Evolutionary conservation across 352 stramenopile genomes (phyloP).

Genomic region (Pythium coloratum): DNA sequence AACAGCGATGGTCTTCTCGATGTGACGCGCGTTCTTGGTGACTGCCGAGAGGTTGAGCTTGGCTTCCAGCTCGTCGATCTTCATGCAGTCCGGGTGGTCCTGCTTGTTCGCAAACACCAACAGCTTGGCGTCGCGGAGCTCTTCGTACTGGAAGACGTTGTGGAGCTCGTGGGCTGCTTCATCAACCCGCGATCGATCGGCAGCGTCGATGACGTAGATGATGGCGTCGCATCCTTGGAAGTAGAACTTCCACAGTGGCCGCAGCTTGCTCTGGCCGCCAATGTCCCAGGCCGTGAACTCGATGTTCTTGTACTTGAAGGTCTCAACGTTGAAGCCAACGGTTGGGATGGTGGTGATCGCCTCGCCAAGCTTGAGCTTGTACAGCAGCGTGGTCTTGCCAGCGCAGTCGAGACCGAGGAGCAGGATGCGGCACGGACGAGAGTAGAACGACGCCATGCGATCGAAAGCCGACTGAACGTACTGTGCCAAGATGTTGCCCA

Average conservation of each 20-base stretch:
- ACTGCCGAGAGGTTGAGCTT: conserved; percentile 21
- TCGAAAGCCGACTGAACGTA: conserved; percentile 38
- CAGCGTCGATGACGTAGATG: conserved; percentile 65
- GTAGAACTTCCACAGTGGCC: conserved; percentile 60
- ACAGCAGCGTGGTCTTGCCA: conserved; percentile 97
- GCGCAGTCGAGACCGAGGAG: conserved; percentile 94
- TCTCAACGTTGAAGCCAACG: conserved; percentile 89
- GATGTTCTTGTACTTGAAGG: conserved; percentile 66
- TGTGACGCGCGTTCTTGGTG: background rate
- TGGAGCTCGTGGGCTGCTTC: conserved; percentile 27
- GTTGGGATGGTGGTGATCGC: conserved; percentile 73
- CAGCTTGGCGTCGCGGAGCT: conserved; percentile 31
- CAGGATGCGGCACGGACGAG: conserved; percentile 52
- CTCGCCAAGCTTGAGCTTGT: conserved; percentile 84
- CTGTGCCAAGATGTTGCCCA: conserved; percentile 50
- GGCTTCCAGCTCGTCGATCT: conserved; percentile 27
- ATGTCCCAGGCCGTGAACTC: conserved; percentile 88
- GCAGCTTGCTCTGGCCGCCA: conserved; percentile 44
- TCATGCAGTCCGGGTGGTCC: conserved; percentile 35
- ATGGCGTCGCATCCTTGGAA: conserved; percentile 45
- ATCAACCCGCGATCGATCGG: conserved; percentile 35
- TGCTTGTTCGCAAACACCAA: conserved; percentile 53
- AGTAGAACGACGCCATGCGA: conserved; percentile 34
- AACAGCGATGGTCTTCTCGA: conserved; percentile 9
- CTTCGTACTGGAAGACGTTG: conserved; percentile 27